Base-by-base conservation (phyloP, 2,329 filamentous ascomycete genomes). In the Sporothrix humicola region DNA sequence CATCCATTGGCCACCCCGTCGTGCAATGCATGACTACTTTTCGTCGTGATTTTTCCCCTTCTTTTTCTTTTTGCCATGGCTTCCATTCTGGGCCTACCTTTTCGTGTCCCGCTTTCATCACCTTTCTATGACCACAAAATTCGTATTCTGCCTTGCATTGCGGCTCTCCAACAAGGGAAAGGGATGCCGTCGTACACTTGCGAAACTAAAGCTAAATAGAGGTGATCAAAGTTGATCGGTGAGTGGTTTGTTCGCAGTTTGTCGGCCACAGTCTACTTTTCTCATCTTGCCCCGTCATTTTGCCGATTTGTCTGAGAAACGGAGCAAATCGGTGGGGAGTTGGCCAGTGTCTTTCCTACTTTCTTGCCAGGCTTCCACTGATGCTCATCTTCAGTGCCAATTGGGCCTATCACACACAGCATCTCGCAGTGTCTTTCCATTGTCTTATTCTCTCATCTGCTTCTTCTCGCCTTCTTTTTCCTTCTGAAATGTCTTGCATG, bases 141-240 rank as follows among this genome's bases (percentile, higher is more conserved):
- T 65, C 42, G 37, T 26, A 65, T 46, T 63, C 63, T 66, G 63
- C 23, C 46, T 52, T 37, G 23, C 65, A 66, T 66, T 42, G 42
- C n/a, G 44, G 48, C 15, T 48, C 61, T 17, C 61, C 42, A 15
- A 48, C 42, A 48, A 26, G 15, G 42, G 42, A 13, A 66, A 66
- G 20, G 2, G n/a, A 26, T 48, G n/a, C 61, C 42, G 42, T 26
- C 48, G 61, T 7, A 2, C 12, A 23, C 17, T 46, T 46, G 61
- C n/a, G 13, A n/a, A 42, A 26, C 42, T 3, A n/a, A n/a, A 48
- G 61, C 42, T 66, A 42, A 48, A 42, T n/a, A 13, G 17, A 20
- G n/a, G 10, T 66, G 61, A 23, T 20, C 20, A 23, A 48, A 17
- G 61, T 10, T 7, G 61, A 48, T 9, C 42, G 46, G 42, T 48